These are phyloP conservation scores for Halophytophthora batemanensis DNA, from an alignment of 352 stramenopile species.

Conservation along the genomic window DNA sequence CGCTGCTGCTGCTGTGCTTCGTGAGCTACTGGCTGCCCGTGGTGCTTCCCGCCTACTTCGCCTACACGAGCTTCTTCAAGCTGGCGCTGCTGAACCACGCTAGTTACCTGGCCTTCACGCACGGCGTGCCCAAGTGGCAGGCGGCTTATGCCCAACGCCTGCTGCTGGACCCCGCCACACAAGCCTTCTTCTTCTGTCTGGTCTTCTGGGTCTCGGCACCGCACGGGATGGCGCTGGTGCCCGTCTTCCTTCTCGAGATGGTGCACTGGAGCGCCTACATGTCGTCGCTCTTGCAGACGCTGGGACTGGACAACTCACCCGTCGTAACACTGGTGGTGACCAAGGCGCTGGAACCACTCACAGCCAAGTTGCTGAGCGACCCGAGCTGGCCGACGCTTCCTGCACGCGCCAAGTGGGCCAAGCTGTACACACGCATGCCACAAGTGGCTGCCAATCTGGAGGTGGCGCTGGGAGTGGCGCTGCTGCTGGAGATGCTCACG, in stretches of 20 bases:
- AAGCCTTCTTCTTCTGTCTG: slow-evolving; percentile 83
- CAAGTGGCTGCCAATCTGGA: slow-evolving; percentile 78
- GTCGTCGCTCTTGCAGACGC: slow-evolving; percentile 50
- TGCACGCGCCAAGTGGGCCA: slow-evolving; percentile 69
- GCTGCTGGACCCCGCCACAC: slow-evolving; percentile 74
- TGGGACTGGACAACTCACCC: slow-evolving; percentile 37
- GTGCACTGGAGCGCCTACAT: slow-evolving; percentile 75
- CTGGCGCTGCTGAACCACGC: slow-evolving; percentile 73
- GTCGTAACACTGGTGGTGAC: slow-evolving; percentile 44
- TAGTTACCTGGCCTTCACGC: slow-evolving; percentile 79
- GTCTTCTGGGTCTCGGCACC: slow-evolving; percentile 82
- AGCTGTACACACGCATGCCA: slow-evolving; percentile 78
- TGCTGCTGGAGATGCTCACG: slow-evolving; percentile 83
- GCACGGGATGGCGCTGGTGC: slow-evolving; percentile 74
- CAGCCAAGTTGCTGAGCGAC: slow-evolving; percentile 59
- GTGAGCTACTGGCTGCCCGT: slow-evolving; percentile 70
- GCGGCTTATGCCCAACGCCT: slow-evolving; percentile 78
- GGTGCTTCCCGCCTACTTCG: slow-evolving; percentile 33
- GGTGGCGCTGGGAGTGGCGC: slow-evolving; percentile 73
- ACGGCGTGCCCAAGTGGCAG: slow-evolving; percentile 69
- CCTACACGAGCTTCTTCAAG: slow-evolving; percentile 80
- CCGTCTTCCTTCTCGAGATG: slow-evolving; percentile 76
- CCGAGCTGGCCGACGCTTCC: slow-evolving; percentile 51
- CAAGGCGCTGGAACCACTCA: slow-evolving; percentile 55
- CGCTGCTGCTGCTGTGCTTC: slow-evolving; percentile 65